A percentile compares a stretch with the other conserved stretches of the same genome.
Evolutionary conservation across 495 filamentous ascomycete genomes (phyloP).

Genomic region (Apiosordaria backusii): DNA sequence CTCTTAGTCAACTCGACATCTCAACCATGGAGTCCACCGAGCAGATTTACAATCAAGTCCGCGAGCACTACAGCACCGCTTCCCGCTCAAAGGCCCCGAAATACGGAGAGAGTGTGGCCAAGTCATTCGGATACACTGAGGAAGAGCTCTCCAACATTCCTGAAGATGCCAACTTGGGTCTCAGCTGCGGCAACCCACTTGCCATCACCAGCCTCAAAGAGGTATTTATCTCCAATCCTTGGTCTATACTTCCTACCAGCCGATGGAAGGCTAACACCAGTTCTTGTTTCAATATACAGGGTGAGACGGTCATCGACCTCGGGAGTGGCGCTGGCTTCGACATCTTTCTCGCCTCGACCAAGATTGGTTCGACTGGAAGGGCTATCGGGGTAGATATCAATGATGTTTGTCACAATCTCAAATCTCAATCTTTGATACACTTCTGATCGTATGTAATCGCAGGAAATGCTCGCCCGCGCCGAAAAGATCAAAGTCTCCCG

Average conservation of each 20-base stretch:
- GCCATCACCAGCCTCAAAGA: constrained; percentile 51
- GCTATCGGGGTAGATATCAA: constrained; percentile 69
- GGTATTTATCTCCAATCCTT: background rate
- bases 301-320: constrained; percentile 63
- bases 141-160: constrained; percentile 55
- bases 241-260: background rate
- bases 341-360: constrained; percentile 56
- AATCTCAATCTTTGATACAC: background rate
- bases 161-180: constrained; percentile 58
- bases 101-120: constrained; percentile 46
- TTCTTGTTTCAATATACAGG: constrained; percentile 19
- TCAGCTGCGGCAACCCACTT: constrained; percentile 65
- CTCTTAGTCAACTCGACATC: constrained; percentile 5
- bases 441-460: background rate
- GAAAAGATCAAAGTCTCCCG: constrained; percentile 42
- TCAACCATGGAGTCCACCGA: constrained; percentile 24
- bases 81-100: constrained; percentile 26
- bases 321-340: constrained; percentile 64
- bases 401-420: constrained; percentile 37
- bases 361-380: constrained; percentile 51
- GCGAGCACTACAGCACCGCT: constrained; percentile 40
- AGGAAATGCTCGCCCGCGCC: constrained; percentile 59
- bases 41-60: constrained; percentile 37
- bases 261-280: constrained; percentile 20
- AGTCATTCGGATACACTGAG: constrained; percentile 57